phyloP scores from a whole-genome alignment of 192 early-diverging fungal genomes.

The Physocladia obscura region DNA sequence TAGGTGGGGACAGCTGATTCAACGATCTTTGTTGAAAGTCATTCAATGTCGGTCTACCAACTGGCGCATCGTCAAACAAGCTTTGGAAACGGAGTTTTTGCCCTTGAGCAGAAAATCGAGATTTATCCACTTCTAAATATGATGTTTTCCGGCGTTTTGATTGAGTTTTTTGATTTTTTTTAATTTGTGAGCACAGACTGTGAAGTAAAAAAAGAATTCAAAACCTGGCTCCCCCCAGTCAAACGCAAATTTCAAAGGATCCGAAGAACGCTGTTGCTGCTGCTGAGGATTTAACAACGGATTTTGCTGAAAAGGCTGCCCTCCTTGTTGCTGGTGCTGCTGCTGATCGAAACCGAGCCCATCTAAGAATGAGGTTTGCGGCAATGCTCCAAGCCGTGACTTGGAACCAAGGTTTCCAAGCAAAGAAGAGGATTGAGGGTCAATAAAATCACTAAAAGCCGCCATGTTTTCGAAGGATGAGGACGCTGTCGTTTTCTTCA shows the following conservation, averaged over 20 bases:
- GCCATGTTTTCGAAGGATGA: constrained; percentile 14
- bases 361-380: not conserved
- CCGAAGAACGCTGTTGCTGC: not conserved
- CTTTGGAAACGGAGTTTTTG: not conserved
- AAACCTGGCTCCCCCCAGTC: not conserved
- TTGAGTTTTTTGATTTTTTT: no score
- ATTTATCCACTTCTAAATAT: no score
- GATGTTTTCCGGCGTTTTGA: no score
- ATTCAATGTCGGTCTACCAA: not conserved
- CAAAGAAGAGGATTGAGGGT: not conserved
- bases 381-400: not conserved
- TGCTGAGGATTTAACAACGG: not conserved
- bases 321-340: constrained; percentile 4
- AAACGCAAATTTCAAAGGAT: not conserved
- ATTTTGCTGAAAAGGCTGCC: not conserved
- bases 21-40: constrained; percentile 9
- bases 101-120: not conserved
- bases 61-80: not conserved
- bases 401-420: not conserved
- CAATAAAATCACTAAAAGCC: constrained; percentile 2
- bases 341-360: not conserved
- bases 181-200: not conserved
- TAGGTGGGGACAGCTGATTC: constrained; percentile 22
- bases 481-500: constrained; percentile 6
- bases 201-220: not conserved